Base-by-base conservation (phyloP, 2,329 filamentous ascomycete genomes). In the Ceratocystiopsis brevicomis region DNA sequence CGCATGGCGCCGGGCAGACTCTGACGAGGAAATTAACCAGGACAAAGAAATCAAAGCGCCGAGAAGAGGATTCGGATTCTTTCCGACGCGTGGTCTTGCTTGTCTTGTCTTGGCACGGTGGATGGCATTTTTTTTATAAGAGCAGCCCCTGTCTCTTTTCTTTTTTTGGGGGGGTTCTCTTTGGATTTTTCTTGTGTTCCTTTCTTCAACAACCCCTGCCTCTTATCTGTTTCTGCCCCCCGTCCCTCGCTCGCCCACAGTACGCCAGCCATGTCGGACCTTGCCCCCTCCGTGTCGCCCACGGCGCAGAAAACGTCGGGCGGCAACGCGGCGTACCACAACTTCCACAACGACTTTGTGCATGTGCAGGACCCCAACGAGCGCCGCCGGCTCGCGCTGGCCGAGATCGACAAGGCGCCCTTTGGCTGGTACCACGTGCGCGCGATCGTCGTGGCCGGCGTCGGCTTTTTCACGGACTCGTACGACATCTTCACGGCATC, bases 381-480 rank as follows among this genome's bases (percentile, higher is more conserved):
- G 67, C 77, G 82, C 44, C 71, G 83, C 51, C 73, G 82, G 49
- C 73, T 84, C 32, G 83, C 83, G 37, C 77, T 90, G 42, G 80
- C 81, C 35, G 79, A 87, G 60, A 79, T 88, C 52, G 82, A 88
- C 64, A 79, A 79, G 62, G 81, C 81, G 11, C 77, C 77, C 4
- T 87, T 88, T 48, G 79, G 82, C 54, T 88, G 82, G 81, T 84
- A 86, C 57, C 83, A 90, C 55, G 73, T 87, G 46, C 73, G 82
- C 37, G 79, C 82, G 45, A 72, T 82, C 43, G 62, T 82, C 10
- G 82, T 88, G 19, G 82, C 82, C 30, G 83, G 84, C 53, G 79
- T 88, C 48, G 84, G 83, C 52, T 90, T 92, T 73, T 90, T 90
- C 61, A 88, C 83, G 15, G 84, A 88, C 56, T 50, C 50, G 36